phyloP scores from a whole-genome alignment of 2,329 filamentous ascomycete genomes.

The Colletotrichum sp. region DNA sequence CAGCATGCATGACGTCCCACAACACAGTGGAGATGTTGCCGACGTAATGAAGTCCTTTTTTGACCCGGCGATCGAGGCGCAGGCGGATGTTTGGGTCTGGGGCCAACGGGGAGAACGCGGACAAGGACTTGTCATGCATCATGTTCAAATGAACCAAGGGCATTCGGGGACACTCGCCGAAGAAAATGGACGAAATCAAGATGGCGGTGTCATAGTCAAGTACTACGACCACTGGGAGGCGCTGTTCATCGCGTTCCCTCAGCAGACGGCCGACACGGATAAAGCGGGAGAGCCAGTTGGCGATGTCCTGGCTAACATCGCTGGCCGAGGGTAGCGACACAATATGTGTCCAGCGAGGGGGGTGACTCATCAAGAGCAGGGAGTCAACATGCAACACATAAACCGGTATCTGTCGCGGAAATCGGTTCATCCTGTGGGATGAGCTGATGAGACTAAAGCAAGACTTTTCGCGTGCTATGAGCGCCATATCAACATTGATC shows the following conservation, averaged over 20 bases:
- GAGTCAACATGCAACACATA: fast-evolving
- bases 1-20: fast-evolving
- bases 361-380: fast-evolving
- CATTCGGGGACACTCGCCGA: not conserved
- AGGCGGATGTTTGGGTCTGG: not conserved
- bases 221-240: not conserved
- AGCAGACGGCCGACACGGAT: not conserved
- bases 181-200: not conserved
- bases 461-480: fast-evolving
- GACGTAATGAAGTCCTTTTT: not conserved
- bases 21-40: fast-evolving
- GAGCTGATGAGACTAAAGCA: not conserved
- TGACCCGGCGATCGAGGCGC: not conserved
- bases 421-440: fast-evolving
- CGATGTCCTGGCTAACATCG: not conserved
- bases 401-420: not conserved
- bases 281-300: not conserved
- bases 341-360: fast-evolving
- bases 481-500: fast-evolving
- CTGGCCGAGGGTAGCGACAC: not conserved
- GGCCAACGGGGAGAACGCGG: not conserved
- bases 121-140: not conserved
- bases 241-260: not conserved
- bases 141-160: not conserved
- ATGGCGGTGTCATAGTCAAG: not conserved